Percentiles rank a stretch among this genome's conserved stretches.
Conservation (phyloP, 352 stramenopile genomes). For the Phytophthora citrophthora region DNA sequence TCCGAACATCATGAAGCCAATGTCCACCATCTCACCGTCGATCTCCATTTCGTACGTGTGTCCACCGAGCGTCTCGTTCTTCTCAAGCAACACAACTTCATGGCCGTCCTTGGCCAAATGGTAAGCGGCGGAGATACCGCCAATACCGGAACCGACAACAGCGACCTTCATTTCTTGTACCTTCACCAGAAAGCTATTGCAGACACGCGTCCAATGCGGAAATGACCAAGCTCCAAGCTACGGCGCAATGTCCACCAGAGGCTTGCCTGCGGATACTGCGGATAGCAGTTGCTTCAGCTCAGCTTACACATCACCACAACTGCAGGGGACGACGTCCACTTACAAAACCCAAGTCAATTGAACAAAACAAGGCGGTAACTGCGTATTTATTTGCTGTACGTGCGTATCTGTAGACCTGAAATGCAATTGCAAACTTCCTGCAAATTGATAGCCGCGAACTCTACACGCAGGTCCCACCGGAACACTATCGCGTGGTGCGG, state of each 20-base stretch:
- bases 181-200: slow-evolving; percentile 21
- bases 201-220: slow-evolving; percentile 27
- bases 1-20: slow-evolving; percentile 92
- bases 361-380: neutral
- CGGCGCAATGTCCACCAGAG: slow-evolving; percentile 3
- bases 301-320: slow-evolving; percentile 9
- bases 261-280: slow-evolving; percentile 15
- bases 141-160: slow-evolving; percentile 86
- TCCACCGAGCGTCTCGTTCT: slow-evolving; percentile 79
- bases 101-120: slow-evolving; percentile 86
- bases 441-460: slow-evolving; percentile 1
- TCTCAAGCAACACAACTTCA: slow-evolving; percentile 83
- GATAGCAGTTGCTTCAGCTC: slow-evolving; percentile 30
- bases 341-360: slow-evolving; percentile 30
- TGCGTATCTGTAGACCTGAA: no score
- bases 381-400: slow-evolving; percentile 23
- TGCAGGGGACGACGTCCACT: slow-evolving; percentile 30
- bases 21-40: slow-evolving; percentile 83
- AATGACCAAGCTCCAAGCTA: slow-evolving; percentile 20
- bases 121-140: slow-evolving; percentile 84
- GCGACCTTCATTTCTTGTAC: slow-evolving; percentile 77
- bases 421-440: slow-evolving; percentile 4
- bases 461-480: neutral
- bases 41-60: slow-evolving; percentile 91
- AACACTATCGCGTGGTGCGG: neutral